phyloP scores from a whole-genome alignment of 306 rosid species.

The Quercus agrifolia region DNA sequence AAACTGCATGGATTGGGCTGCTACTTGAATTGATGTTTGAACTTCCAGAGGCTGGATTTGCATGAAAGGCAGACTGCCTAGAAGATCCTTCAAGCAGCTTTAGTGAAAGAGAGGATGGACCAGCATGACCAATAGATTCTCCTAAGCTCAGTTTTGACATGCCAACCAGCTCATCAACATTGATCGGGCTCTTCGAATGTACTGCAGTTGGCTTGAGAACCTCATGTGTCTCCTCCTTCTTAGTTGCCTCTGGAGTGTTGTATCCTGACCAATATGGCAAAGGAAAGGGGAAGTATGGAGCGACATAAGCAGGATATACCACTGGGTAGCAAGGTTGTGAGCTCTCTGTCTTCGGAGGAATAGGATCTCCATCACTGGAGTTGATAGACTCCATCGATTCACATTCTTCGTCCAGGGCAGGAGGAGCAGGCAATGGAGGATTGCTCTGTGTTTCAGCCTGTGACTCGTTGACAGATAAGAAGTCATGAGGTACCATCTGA shows the following conservation, averaged over 20 bases:
- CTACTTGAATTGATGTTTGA: constrained; percentile 54
- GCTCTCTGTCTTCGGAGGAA: constrained; percentile 44
- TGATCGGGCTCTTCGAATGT: constrained; percentile 78
- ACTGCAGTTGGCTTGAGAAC: constrained; percentile 93
- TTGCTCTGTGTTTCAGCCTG: constrained; percentile 57
- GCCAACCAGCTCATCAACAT: constrained; percentile 90
- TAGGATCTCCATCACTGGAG: constrained; percentile 82
- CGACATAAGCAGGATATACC: constrained; percentile 64
- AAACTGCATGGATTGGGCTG: constrained; percentile 84
- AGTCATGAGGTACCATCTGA: constrained; percentile 60
- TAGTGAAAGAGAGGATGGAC: constrained; percentile 69
- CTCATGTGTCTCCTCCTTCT: constrained; percentile 69
- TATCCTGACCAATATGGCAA: constrained; percentile 76
- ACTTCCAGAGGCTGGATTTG: constrained; percentile 66
- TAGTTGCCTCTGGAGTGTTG: constrained; percentile 43
- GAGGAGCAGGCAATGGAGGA: constrained; percentile 69
- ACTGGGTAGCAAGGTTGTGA: constrained; percentile 54
- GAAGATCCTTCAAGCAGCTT: constrained; percentile 82
- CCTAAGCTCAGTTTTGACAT: constrained; percentile 94
- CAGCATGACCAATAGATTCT: constrained; percentile 64
- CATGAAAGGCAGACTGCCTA: constrained; percentile 94
- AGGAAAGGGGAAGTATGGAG: constrained; percentile 73
- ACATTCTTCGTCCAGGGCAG: constrained; percentile 79
- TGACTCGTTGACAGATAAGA: constrained; percentile 48
- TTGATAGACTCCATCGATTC: constrained; percentile 94